Conservation (phyloP, 2,329 filamentous ascomycete genomes). For the Phialophora tarda region DNA sequence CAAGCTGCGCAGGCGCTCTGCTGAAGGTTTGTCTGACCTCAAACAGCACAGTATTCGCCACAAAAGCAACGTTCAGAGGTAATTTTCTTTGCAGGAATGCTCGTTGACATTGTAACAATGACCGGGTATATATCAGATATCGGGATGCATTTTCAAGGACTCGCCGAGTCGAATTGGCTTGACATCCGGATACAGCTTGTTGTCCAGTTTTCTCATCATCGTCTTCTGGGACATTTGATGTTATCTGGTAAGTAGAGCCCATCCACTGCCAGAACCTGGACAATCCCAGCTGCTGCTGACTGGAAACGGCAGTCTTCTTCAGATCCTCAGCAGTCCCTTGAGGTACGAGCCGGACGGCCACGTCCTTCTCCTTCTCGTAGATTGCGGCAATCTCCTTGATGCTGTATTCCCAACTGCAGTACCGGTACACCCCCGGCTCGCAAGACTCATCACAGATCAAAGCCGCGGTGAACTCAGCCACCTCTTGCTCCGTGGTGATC, state of each 20-base stretch:
- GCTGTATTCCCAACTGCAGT: slow-evolving; percentile 14
- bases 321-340: neutral
- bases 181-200: slow-evolving; percentile 9
- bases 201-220: slow-evolving; percentile 8
- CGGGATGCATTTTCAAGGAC: slow-evolving; percentile 7
- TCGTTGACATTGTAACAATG: neutral
- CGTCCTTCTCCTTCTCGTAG: slow-evolving; percentile 7
- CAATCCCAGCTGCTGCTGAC: slow-evolving; percentile 17
- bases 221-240: slow-evolving; percentile 6
- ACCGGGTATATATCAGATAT: slow-evolving; percentile 5
- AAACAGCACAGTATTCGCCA: neutral
- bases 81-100: neutral
- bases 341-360: neutral
- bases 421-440: neutral
- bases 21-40: neutral
- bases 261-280: slow-evolving; percentile 14
- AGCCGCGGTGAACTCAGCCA: slow-evolving; percentile 11
- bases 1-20: neutral
- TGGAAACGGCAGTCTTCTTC: neutral
- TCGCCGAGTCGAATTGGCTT: neutral
- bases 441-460: slow-evolving; percentile 3
- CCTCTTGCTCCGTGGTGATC: slow-evolving; percentile 17
- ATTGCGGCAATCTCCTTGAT: slow-evolving; percentile 14
- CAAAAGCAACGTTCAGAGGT: neutral
- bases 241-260: slow-evolving; percentile 18